Evolutionary conservation across 257 asterid species (phyloP), one percentile per base, ranked within the genome.

Genomic region (Solanum sejunctum): DNA sequence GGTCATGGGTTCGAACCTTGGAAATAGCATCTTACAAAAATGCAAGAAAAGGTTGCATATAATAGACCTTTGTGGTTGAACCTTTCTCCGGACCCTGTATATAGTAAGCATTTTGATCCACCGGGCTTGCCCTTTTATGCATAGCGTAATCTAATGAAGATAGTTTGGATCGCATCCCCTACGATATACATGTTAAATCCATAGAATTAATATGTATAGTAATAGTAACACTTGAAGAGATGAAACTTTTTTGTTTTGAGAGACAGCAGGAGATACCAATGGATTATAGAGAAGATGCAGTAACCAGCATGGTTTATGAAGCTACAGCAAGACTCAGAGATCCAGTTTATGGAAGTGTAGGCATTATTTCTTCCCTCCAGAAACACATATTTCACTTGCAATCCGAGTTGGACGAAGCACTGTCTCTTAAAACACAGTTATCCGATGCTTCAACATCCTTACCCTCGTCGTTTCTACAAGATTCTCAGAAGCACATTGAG

Each of bases 221-320:
- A 51, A 75, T 43, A 8, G n/a, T 36, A 49, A n/a, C 26, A 12
- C 61, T 61, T 61, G 56, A 63, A 39, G 45, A 60, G 15, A 60
- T 72, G 36, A 58, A 55, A 10, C 4, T 39, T 2, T 17, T 69
- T 41, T 16, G 3, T 60, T 1, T 52, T 8, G 10, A 20, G 41
- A 39, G 26, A 54, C 51, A 82, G 72, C 92, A 88, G 91, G 91
- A 91, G 63, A 84, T 89, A 80, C 92, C 90, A 6, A 78, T 69
- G 58, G 72, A 63, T 16, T 84, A 84, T 32, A 85, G 91, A 82
- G 89, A 54, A 83, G 91, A 89, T 84, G 91, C 92, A 20, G 93
- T 85, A 45, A 87, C 71, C 75, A 91, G 93, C 88, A 88, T 89
- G 88, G 90, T 89, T 16, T 91, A 86, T 26, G 93, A 91, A 86